These are phyloP conservation scores for Huntiella savannae DNA, from an alignment of 2,329 filamentous ascomycete genomes.

Conservation along the genomic window DNA sequence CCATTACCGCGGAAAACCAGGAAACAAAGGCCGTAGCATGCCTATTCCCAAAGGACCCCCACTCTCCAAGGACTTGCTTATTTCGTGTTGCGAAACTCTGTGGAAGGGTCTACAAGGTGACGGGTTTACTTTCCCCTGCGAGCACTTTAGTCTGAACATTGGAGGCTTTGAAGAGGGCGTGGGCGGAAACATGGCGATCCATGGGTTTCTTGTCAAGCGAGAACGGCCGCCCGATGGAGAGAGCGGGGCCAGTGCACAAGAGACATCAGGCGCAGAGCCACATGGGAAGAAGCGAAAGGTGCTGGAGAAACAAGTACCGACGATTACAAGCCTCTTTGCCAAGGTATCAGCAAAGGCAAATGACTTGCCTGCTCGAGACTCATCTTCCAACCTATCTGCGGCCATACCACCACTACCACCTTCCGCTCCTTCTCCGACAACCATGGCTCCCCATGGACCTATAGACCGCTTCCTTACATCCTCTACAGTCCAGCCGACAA, in stretches of 20 bases:
- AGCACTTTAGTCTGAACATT: constrained; percentile 75
- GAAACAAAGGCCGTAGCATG: constrained; percentile 54
- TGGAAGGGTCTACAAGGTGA: constrained; percentile 62
- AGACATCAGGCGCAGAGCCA: background rate
- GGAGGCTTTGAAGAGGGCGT: constrained; percentile 84
- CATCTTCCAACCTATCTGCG: no score
- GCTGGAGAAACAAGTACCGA: no score
- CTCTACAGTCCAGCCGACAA: no score
- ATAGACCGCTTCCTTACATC: no score
- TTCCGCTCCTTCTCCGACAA: no score
- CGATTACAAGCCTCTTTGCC: background rate
- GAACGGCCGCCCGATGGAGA: background rate
- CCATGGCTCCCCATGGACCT: no score
- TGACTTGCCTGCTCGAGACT: no score
- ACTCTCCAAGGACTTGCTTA: constrained; percentile 41
- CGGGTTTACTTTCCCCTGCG: constrained; percentile 63
- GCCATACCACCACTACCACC: no score
- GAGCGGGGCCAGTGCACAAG: background rate
- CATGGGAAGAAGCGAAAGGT: background rate
- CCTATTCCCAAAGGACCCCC: constrained; percentile 59
- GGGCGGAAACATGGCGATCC: constrained; percentile 69
- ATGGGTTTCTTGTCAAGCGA: constrained; percentile 60
- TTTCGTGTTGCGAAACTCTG: constrained; percentile 15
- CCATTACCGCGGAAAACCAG: constrained; percentile 56
- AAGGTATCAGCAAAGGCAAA: background rate